Percentiles rank a stretch among this genome's conserved stretches.
Evolutionary conservation across 164 flowering plant species (phyloP).

Genomic region (Kingdonia uniflora): DNA sequence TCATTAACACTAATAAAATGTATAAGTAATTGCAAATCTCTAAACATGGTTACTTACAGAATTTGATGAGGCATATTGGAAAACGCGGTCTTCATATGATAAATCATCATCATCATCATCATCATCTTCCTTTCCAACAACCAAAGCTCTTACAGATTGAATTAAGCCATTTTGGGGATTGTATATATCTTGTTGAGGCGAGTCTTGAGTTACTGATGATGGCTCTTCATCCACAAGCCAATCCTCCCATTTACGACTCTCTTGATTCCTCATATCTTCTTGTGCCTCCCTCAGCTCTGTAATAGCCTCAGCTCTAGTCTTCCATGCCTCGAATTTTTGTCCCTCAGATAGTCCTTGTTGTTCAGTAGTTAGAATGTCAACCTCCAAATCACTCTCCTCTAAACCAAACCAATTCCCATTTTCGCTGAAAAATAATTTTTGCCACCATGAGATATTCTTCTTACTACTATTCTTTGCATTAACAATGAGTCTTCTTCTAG

Average conservation of each 20-base stretch:
- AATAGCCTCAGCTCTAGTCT: slow-evolving; percentile 87
- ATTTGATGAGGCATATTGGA: slow-evolving; percentile 69
- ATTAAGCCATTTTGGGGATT: slow-evolving; percentile 46
- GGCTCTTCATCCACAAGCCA: slow-evolving; percentile 59
- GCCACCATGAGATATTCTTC: slow-evolving; percentile 64
- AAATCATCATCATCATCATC: too few species aligned
- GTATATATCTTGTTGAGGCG: slow-evolving; percentile 25
- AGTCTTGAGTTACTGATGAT: slow-evolving; percentile 13
- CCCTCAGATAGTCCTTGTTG: slow-evolving; percentile 42
- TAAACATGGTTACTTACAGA: slow-evolving; percentile 39
- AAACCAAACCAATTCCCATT: slow-evolving; percentile 85
- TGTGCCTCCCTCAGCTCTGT: slow-evolving; percentile 85
- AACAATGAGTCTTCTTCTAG: slow-evolving; percentile 30
- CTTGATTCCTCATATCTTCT: slow-evolving; percentile 63
- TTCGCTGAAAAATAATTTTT: slow-evolving; percentile 67
- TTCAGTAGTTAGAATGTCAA: slow-evolving; percentile 11
- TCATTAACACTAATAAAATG: too few species aligned
- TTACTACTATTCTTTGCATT: slow-evolving; percentile 27
- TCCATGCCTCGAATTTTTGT: slow-evolving; percentile 92
- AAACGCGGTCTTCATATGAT: slow-evolving; percentile 87
- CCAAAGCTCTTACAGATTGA: slow-evolving; percentile 40
- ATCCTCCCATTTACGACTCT: slow-evolving; percentile 85
- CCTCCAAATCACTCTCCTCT: slow-evolving; percentile 39
- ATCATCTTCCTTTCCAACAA: slow-evolving; percentile 59
- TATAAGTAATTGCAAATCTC: too few species aligned